Percentiles rank a stretch among this genome's conserved stretches.
Conservation (phyloP, 495 filamentous ascomycete species). For the Aspergillus cristatus region DNA sequence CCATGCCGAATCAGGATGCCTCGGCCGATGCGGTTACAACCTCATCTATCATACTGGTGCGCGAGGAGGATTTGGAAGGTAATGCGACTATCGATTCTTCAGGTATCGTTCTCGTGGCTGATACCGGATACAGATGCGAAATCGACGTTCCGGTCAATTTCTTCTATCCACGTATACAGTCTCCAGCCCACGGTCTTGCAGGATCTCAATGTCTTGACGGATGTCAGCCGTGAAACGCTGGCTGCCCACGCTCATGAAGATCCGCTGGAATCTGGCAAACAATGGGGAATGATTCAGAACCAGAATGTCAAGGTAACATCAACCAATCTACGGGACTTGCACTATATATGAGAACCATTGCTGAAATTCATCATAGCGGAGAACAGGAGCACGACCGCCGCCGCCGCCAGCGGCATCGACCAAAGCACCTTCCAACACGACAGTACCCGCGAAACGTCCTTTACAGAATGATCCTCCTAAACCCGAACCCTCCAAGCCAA, state of each 20-base stretch:
- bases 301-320: conserved; percentile 52
- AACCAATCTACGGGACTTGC: conserved; percentile 1
- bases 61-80: conserved; percentile 77
- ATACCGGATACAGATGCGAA: conserved; percentile 49
- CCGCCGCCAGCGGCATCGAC: conserved; percentile 7
- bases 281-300: conserved; percentile 66
- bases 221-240: conserved; percentile 53
- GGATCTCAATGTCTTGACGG: conserved; percentile 66
- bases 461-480: conserved; percentile 20
- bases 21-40: conserved; percentile 24
- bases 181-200: conserved; percentile 61
- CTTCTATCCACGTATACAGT: conserved; percentile 81
- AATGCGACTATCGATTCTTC: conserved; percentile 7
- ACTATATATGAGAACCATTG: conserved; percentile 6
- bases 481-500: conserved; percentile 16
- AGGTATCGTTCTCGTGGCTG: not conserved
- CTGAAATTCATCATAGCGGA: conserved; percentile 27
- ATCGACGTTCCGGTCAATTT: conserved; percentile 56
- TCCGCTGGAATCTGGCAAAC: conserved; percentile 45
- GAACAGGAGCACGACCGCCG: conserved; percentile 32
- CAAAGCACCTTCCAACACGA: conserved; percentile 17
- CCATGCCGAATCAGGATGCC: conserved; percentile 43
- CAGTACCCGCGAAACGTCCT: conserved; percentile 27
- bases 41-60: conserved; percentile 58
- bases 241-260: conserved; percentile 49